Percentiles rank a stretch among this genome's conserved stretches.
Evolutionary conservation across 225 moss, liverwort and hornwort genomes (phyloP).

Genomic region (Pleurozium schreberi): DNA sequence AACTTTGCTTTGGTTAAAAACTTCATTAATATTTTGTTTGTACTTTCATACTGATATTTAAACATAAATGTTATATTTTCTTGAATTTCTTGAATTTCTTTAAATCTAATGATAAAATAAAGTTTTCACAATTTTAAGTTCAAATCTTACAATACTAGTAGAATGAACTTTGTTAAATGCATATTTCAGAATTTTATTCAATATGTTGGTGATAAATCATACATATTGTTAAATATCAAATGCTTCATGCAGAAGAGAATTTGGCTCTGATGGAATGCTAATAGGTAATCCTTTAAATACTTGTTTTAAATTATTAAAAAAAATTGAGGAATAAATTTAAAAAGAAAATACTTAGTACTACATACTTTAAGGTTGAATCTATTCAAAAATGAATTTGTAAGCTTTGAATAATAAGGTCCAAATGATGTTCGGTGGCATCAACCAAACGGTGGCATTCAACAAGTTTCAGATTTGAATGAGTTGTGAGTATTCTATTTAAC

Average conservation of each 20-base stretch:
- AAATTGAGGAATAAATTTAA: not conserved
- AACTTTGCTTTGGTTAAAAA: too few relatives aligned
- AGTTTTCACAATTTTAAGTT: not conserved
- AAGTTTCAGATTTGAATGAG: not conserved
- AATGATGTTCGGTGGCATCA: not conserved
- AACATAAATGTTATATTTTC: too few relatives aligned
- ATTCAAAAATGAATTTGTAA: not conserved
- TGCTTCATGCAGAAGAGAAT: not conserved
- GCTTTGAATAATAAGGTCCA: not conserved
- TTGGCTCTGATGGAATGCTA: slow-evolving; percentile 1
- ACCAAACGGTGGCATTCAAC: not conserved
- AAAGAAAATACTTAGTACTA: too few relatives aligned
- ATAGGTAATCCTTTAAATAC: not conserved
- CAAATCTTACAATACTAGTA: not conserved
- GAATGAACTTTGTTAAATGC: not conserved
- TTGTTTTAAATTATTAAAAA: not conserved
- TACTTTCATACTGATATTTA: too few relatives aligned
- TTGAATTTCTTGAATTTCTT: not conserved
- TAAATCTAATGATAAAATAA: not conserved
- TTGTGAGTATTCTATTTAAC: not conserved
- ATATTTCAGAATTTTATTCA: not conserved
- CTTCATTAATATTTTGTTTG: not conserved
- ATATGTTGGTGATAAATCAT: not conserved
- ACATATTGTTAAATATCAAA: not conserved
- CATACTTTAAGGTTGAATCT: not conserved